These are phyloP conservation scores for Carallia brachiata DNA, from an alignment of 345 rosid species.

Conservation along the genomic window DNA sequence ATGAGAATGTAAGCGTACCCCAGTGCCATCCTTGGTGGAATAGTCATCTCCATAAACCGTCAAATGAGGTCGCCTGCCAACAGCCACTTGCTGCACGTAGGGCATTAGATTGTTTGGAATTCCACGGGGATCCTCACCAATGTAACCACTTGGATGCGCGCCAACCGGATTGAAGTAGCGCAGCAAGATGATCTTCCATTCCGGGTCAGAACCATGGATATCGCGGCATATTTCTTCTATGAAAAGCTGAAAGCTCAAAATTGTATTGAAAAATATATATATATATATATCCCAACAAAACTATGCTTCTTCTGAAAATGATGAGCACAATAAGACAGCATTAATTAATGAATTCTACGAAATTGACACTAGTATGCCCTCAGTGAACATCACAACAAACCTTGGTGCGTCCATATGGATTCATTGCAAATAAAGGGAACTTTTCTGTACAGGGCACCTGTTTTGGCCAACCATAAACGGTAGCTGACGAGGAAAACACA, in stretches of 20 bases:
- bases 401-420: slow-evolving; percentile 89
- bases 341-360: not conserved
- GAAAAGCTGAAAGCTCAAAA: slow-evolving; percentile 59
- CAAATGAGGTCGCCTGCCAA: slow-evolving; percentile 79
- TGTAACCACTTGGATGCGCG: slow-evolving; percentile 89
- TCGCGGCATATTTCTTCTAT: slow-evolving; percentile 96
- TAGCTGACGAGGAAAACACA: slow-evolving; percentile 92
- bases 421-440: slow-evolving; percentile 59
- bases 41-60: slow-evolving; percentile 87
- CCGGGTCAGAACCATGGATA: slow-evolving; percentile 59
- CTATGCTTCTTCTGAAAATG: not conserved
- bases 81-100: slow-evolving; percentile 95
- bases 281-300: not conserved
- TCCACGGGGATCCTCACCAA: slow-evolving; percentile 97
- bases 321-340: not conserved
- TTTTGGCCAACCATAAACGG: slow-evolving; percentile 93
- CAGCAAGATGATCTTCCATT: slow-evolving; percentile 91
- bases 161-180: slow-evolving; percentile 99
- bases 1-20: slow-evolving; percentile 48
- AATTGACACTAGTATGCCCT: not conserved
- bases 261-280: not conserved
- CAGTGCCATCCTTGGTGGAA: slow-evolving; percentile 89
- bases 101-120: slow-evolving; percentile 99
- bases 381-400: slow-evolving; percentile 25
- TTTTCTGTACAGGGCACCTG: slow-evolving; percentile 87